phyloP scores from a whole-genome alignment of 2,329 filamentous ascomycete genomes.

The Epichloe sylvatica region DNA sequence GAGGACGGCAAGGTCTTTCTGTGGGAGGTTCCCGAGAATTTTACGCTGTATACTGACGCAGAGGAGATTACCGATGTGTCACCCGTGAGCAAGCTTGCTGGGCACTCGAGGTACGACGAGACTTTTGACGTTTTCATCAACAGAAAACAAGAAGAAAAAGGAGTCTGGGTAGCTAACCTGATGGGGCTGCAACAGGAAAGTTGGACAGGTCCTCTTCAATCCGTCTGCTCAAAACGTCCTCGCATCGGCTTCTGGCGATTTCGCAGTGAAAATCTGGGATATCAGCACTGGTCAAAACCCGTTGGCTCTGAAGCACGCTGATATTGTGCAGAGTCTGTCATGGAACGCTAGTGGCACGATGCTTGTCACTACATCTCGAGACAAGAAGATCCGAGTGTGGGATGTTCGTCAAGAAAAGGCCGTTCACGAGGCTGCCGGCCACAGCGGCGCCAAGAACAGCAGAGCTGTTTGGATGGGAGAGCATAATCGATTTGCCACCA shows the following conservation, averaged over 20 bases:
- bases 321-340: conserved; percentile 88
- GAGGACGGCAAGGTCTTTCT: conserved; percentile 96
- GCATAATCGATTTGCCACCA: conserved; percentile 88
- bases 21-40: conserved; percentile 85
- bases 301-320: conserved; percentile 67
- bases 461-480: conserved; percentile 95
- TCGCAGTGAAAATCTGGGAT: conserved; percentile 93
- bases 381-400: conserved; percentile 98
- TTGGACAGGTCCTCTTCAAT: conserved; percentile 96
- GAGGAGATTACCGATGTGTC: conserved; percentile 73
- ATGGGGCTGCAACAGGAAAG: conserved; percentile 51
- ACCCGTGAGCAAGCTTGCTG: conserved; percentile 67
- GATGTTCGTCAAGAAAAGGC: conserved; percentile 87
- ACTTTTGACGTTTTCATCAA: neutral
- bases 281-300: conserved; percentile 62
- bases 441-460: conserved; percentile 93
- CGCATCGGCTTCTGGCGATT: conserved; percentile 88
- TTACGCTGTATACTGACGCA: conserved; percentile 69
- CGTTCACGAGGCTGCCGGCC: conserved; percentile 70
- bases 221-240: conserved; percentile 90
- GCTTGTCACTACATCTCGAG: conserved; percentile 82
- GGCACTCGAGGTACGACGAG: conserved; percentile 59
- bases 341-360: conserved; percentile 85
- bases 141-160: neutral
- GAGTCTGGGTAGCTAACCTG: neutral